Conservation (phyloP, 129 eudicot species). For the Helichrysum umbraculigerum region DNA sequence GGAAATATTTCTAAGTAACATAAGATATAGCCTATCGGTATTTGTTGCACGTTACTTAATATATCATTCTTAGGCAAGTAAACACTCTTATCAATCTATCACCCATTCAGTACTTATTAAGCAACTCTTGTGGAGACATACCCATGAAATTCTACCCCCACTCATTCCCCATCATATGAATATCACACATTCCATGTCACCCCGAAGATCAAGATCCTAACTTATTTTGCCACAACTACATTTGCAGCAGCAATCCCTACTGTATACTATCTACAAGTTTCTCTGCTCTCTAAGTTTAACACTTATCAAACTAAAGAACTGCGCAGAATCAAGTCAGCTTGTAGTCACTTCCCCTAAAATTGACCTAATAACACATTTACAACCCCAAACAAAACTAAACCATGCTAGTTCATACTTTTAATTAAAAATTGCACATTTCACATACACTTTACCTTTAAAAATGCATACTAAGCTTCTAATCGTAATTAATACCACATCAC, state of each 20-base stretch:
- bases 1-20: conserved; percentile 10
- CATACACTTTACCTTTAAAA: background rate
- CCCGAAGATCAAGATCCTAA: background rate
- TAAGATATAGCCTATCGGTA: background rate
- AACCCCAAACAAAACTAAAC: background rate
- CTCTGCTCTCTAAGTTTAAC: background rate
- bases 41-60: background rate
- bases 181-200: background rate
- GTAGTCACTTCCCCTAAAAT: conserved; percentile 11
- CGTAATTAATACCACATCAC: background rate
- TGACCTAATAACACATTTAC: conserved; percentile 23
- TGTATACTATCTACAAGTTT: conserved; percentile 18
- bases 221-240: conserved; percentile 18
- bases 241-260: conserved; percentile 28
- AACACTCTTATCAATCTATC: conserved; percentile 8
- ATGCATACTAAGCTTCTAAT: background rate
- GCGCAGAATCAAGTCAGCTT: background rate
- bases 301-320: background rate
- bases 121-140: conserved; percentile 1
- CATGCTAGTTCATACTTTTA: background rate
- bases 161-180: background rate
- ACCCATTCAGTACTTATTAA: background rate
- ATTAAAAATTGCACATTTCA: background rate
- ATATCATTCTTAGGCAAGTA: background rate
- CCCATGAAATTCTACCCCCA: background rate